Evolutionary conservation across 139 green algal species (phyloP), one percentile per base, ranked within the genome.

Genomic region (Auxenochlorella pyrenoidosa): DNA sequence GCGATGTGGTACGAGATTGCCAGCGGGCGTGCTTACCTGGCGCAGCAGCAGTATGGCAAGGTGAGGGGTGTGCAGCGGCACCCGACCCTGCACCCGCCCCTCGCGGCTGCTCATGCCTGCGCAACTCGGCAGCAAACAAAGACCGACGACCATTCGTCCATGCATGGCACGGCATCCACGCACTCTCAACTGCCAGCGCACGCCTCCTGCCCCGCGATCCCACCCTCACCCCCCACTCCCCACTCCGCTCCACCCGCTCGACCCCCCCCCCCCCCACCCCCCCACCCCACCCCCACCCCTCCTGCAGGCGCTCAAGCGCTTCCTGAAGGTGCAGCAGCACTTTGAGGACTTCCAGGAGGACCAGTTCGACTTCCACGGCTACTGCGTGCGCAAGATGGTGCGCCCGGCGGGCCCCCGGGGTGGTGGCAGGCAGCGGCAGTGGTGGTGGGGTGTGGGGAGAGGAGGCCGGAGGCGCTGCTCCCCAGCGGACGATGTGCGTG

Each of bases 351-450:
- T 98, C 79, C 73, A 85, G 30, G 98, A 99, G 88, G 98, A 99
- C 92, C 97, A 99, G 93, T 99, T 99, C 79, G 98, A 99, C 93
- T 99, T 99, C 91, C 98, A 99, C 93, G 87, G 78, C 60, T 99
- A 99, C 94, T 99, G 97, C 93, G 47, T 99, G 51, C 93, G 97
- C 79, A 99, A 99, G 92, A 95, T 88, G 73, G 82, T 87, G 73
- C 30, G 68, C 18, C 30, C 32, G 13, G 36, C 26, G 65, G 3
- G 65, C 65, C 38, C 2, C 21, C 28, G 8, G 13, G 59, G 3
- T 10, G 13, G 59, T 26, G 59, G 8, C 21, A 68, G 59, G 59
- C 63, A 71, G 63, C 54, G 18, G 15, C 54, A 63, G 54, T 24
- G 2, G 54, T 13, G 3, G 12, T 28, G 54, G 54, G 59, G 24